Percentiles rank a stretch among this genome's conserved stretches.
Evolutionary conservation across 768 basidiomycete genomes (phyloP).

Genomic region (Boletales sp.): DNA sequence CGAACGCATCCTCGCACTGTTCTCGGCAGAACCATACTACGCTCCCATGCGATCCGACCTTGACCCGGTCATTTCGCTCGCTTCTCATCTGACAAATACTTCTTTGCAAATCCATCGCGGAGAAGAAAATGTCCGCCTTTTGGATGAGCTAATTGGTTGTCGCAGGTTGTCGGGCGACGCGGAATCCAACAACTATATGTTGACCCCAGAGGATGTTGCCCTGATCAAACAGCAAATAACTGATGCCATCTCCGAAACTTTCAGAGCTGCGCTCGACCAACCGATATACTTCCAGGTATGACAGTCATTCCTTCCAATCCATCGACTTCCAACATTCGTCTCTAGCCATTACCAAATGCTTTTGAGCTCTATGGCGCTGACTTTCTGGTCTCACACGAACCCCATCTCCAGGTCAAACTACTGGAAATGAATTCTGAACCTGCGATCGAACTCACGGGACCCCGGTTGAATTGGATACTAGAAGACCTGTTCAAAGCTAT

Average conservation of each 20-base stretch:
- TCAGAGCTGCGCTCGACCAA: slow-evolving; percentile 79
- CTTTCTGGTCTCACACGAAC: slow-evolving; percentile 64
- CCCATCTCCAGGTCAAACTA: slow-evolving; percentile 59
- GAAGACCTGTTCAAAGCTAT: slow-evolving; percentile 77
- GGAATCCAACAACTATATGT: slow-evolving; percentile 19
- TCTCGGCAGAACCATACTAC: slow-evolving; percentile 72
- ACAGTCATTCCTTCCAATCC: neutral
- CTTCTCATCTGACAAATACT: slow-evolving; percentile 88
- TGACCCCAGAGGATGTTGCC: slow-evolving; percentile 37
- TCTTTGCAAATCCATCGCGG: slow-evolving; percentile 70
- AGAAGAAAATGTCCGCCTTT: slow-evolving; percentile 69
- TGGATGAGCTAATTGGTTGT: slow-evolving; percentile 76
- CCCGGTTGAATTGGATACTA: slow-evolving; percentile 75
- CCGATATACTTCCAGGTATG: slow-evolving; percentile 83
- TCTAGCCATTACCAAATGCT: slow-evolving; percentile 79
- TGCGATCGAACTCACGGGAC: slow-evolving; percentile 90
- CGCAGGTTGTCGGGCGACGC: slow-evolving; percentile 40
- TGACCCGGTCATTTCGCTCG: slow-evolving; percentile 36
- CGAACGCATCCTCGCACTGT: slow-evolving; percentile 80
- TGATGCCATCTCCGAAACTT: slow-evolving; percentile 70
- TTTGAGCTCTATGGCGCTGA: slow-evolving; percentile 97
- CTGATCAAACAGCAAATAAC: slow-evolving; percentile 61
- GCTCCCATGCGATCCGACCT: slow-evolving; percentile 37
- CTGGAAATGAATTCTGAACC: slow-evolving; percentile 95
- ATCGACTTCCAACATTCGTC: neutral